Percentiles rank a stretch among this genome's conserved stretches.
phyloP scores from a whole-genome alignment of 2,329 filamentous ascomycete species.

The Fonsecaea pugnacius region DNA sequence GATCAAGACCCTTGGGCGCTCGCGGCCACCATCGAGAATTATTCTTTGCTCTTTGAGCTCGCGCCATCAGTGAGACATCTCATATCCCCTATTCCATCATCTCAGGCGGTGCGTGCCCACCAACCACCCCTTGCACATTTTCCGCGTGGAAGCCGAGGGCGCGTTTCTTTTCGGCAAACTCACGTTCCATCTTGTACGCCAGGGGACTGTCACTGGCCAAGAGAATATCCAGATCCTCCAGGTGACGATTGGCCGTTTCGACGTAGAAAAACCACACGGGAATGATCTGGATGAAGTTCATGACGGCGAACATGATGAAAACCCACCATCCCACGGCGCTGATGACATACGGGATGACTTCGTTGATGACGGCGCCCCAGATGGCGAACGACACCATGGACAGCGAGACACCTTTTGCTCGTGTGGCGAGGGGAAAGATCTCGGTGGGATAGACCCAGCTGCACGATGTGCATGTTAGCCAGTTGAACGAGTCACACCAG shows the following conservation, averaged over 20 bases:
- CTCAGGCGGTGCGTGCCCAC: background rate
- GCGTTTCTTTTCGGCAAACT: constrained; percentile 25
- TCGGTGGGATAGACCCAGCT: constrained; percentile 39
- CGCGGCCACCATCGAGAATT: no score
- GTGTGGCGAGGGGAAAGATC: constrained; percentile 36
- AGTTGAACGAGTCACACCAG: constrained; percentile 65
- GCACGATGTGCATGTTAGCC: constrained; percentile 17
- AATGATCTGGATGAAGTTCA: constrained; percentile 40
- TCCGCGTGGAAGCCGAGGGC: constrained; percentile 3
- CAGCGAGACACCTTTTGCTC: constrained; percentile 37
- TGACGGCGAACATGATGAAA: constrained; percentile 42
- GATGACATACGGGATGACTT: constrained; percentile 45
- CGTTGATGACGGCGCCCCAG: constrained; percentile 40
- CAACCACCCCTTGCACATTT: background rate
- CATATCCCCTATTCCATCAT: background rate
- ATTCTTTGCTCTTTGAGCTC: no score
- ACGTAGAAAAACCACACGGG: constrained; percentile 44
- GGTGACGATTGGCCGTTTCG: constrained; percentile 43
- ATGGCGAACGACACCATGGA: constrained; percentile 40
- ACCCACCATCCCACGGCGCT: constrained; percentile 41
- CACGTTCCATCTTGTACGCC: constrained; percentile 37
- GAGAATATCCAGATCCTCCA: constrained; percentile 44
- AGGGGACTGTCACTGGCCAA: constrained; percentile 39
- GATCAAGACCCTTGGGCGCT: no score
- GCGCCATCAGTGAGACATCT: no score